Evolutionary conservation across 441 rosid genomes (phyloP), one percentile per base, ranked within the genome.

Genomic region (Gossypium davidsonii): DNA sequence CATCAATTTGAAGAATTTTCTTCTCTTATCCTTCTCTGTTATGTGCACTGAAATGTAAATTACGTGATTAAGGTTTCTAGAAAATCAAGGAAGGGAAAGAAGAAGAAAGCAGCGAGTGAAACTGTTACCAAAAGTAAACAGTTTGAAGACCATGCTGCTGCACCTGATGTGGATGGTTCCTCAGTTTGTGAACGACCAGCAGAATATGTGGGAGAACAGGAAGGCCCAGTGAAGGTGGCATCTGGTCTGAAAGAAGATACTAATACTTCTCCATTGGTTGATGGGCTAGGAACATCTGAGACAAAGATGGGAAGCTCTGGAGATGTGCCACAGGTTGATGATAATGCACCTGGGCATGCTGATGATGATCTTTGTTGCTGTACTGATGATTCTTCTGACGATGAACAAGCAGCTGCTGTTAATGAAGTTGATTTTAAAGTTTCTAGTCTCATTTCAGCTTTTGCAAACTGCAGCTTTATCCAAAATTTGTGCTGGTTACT

Each of bases 341-440:
- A 59, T 72, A 77, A 70, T 76, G 80, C 73, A 71, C 71, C 77
- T 69, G 82, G 79, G 77, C 75, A 77, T 66, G 66, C 65, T 69
- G 84, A 79, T 12, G 86, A 84, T 80, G 80, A 85, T 80, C 75
- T 79, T 75, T 76, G 68, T 79, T 79, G 85, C 68, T 79, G 89
- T 55, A 80, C 79, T 53, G 89, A 84, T 65, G 91, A 88, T 82
- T 90, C 91, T 67, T 95, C 97, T 77, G 81, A 78, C 12, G 96
- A 79, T 44, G 98, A 90, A 83, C 89, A 85, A 78, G 85, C 82
- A 12, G 28, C 76, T 75, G 82, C 82, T 26, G 85, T 85, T 59
- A 78, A 80, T 79, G 99, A 96, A 91, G 99, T 96, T 85, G 99
- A 96, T 78, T 96, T 91, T 80, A 87, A 83, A 75, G 92, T 93